Evolutionary conservation across 2,329 filamentous ascomycete genomes (phyloP), one percentile per base, ranked within the genome.

Genomic region (Stagonosporopsis chrysanthemi): DNA sequence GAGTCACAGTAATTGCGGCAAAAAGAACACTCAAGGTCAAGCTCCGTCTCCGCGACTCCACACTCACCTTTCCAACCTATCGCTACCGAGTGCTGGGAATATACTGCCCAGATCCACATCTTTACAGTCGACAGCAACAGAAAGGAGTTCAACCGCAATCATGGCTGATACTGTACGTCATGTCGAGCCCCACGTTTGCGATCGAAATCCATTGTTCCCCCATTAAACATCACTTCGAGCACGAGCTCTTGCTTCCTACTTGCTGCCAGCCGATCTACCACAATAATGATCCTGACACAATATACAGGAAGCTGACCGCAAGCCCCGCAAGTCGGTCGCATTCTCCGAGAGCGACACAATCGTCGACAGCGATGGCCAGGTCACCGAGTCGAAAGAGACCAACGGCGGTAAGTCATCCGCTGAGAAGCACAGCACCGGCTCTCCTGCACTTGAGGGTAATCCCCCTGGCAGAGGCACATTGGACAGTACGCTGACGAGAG

Each of bases 311-410:
- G 69, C 77, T 35, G 84, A 88, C 71, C 84, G 85, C 75, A 92
- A 90, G 79, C 87, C 89, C 73, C 90, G 93, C 81, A 97, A 98
- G 82, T 96, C 92, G 43, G 94, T 98, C 73, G 89, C 92, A 65
- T 98, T 98, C 79, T 93, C 89, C 76, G 90, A 95, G 79, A 91
- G 91, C 73, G 86, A 91, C 70, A 86, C 90, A 66, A 88, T 97
- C 71, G 93, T 97, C 77, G 91, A 96, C 82, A 86, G 87, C 79
- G 91, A 97, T 84, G 94, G 94, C 71, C 87, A 89, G 75, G 87
- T 97, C 75, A 91, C 86, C 72, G 88, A 90, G 79, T 84, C 90
- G 77, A 85, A 88, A 66, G 83, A 85, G 69, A 78, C 82, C 72
- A 87, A 89, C 72, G 90, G 91, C 71, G 84, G 89, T 69, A 92